Conservation (phyloP, 768 basidiomycete species). For the Collybia nuda region DNA sequence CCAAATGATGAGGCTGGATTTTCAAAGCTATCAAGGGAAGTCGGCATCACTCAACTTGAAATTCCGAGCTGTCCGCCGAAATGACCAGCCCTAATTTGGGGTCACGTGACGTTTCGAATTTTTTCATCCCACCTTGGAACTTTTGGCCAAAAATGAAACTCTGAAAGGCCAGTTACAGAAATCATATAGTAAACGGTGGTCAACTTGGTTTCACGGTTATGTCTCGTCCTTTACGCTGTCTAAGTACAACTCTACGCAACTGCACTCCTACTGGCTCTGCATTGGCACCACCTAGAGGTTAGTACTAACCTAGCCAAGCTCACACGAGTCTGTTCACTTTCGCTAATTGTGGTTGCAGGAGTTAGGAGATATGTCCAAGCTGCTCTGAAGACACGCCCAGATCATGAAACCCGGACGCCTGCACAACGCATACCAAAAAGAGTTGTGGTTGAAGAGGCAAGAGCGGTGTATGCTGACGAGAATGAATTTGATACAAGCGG, state of each 20-base stretch:
- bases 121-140: constrained; percentile 7
- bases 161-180: background rate
- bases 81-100: constrained; percentile 6
- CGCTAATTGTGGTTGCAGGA: constrained; percentile 10
- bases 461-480: constrained; percentile 8
- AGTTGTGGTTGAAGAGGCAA: background rate
- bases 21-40: too few species aligned
- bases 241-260: constrained; percentile 21
- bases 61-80: background rate
- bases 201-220: constrained; percentile 14
- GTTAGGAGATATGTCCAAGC: constrained; percentile 24
- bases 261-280: constrained; percentile 5
- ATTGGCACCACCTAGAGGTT: constrained; percentile 6
- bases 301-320: constrained; percentile 4
- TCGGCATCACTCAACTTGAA: too few species aligned
- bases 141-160: background rate
- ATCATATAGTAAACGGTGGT: constrained; percentile 1
- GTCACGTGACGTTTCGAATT: constrained; percentile 14
- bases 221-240: constrained; percentile 27
- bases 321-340: constrained; percentile 2
- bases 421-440: constrained; percentile 12
- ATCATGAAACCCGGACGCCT: constrained; percentile 13
- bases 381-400: constrained; percentile 23
- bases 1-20: too few species aligned
- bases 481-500: constrained; percentile 5